Conservation (phyloP, 495 filamentous ascomycete genomes). For the Entonaema liquescens region DNA sequence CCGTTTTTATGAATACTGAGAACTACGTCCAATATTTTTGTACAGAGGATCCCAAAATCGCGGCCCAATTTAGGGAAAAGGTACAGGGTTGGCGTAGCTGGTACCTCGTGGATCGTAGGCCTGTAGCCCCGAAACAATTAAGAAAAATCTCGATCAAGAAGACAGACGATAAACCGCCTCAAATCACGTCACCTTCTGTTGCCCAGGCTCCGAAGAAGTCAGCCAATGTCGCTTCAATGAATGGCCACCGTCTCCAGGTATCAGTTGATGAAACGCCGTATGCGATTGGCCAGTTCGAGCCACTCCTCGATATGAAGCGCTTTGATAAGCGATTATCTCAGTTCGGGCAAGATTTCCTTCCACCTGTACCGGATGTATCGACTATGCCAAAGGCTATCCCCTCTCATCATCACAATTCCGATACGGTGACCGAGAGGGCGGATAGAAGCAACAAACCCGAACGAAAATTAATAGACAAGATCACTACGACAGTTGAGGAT, state of each 20-base stretch:
- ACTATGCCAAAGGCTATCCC: slow-evolving; percentile 34
- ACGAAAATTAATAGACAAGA: slow-evolving; percentile 29
- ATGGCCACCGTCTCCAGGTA: slow-evolving; percentile 45
- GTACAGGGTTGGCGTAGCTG: slow-evolving; percentile 87
- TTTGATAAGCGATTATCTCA: slow-evolving; percentile 56
- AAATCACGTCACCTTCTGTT: slow-evolving; percentile 26
- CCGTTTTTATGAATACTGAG: slow-evolving; percentile 79
- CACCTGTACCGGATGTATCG: slow-evolving; percentile 36
- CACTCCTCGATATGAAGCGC: slow-evolving; percentile 60
- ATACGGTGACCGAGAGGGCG: slow-evolving; percentile 1
- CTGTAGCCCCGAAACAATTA: slow-evolving; percentile 42
- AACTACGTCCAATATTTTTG: slow-evolving; percentile 94
- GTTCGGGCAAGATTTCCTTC: slow-evolving; percentile 47
- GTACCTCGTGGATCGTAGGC: slow-evolving; percentile 77
- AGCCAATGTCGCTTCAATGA: slow-evolving; percentile 42
- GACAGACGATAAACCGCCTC: slow-evolving; percentile 44
- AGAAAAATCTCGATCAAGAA: slow-evolving; percentile 42
- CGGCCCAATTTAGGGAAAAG: slow-evolving; percentile 70
- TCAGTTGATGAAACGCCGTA: slow-evolving; percentile 57
- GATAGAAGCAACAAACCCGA: slow-evolving; percentile 23
- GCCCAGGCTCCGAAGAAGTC: slow-evolving; percentile 42
- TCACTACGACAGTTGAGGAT: slow-evolving; percentile 19
- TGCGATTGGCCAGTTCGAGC: slow-evolving; percentile 64
- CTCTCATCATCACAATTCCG: slow-evolving; percentile 28
- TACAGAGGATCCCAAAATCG: slow-evolving; percentile 73